Percentiles rank a stretch among this genome's conserved stretches.
phyloP scores from a whole-genome alignment of 495 filamentous ascomycete genomes.

The Talaromyces ruber region DNA sequence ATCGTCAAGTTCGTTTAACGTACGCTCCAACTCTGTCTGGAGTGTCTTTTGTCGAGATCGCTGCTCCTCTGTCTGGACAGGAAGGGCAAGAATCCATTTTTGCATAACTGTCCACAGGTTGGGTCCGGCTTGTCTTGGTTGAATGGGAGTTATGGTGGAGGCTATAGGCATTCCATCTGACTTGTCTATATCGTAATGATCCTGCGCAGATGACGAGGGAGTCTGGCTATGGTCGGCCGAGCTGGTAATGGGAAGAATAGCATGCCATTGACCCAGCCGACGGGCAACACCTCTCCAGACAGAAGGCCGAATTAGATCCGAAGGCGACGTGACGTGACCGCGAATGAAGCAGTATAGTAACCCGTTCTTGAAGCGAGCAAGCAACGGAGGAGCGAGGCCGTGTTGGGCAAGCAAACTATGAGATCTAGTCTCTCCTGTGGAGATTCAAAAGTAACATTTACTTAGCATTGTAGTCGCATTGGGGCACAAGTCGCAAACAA shows the following conservation, averaged over 20 bases:
- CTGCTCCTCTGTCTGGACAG: slow-evolving; percentile 59
- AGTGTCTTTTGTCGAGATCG: slow-evolving; percentile 54
- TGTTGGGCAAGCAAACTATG: slow-evolving; percentile 69
- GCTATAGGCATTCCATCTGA: not conserved
- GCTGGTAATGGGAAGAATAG: slow-evolving; percentile 44
- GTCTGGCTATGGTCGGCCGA: not conserved
- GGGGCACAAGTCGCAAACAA: not conserved
- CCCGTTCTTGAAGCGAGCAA: slow-evolving; percentile 93
- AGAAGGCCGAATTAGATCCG: slow-evolving; percentile 59
- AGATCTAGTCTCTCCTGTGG: slow-evolving; percentile 57
- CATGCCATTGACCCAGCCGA: slow-evolving; percentile 88
- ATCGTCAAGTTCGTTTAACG: slow-evolving; percentile 62
- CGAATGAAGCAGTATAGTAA: slow-evolving; percentile 88
- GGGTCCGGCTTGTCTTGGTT: slow-evolving; percentile 55
- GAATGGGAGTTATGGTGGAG: slow-evolving; percentile 41
- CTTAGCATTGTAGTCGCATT: slow-evolving; percentile 10
- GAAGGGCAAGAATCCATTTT: slow-evolving; percentile 88
- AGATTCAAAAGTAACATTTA: slow-evolving; percentile 6
- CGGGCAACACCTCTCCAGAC: slow-evolving; percentile 80
- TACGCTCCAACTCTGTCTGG: slow-evolving; percentile 63
- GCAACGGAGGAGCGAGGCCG: slow-evolving; percentile 73
- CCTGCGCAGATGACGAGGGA: not conserved
- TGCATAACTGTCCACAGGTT: slow-evolving; percentile 93
- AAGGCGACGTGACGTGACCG: slow-evolving; percentile 68
- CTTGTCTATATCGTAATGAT: not conserved